These are phyloP conservation scores for Hypomyces rosellus DNA, from an alignment of 2,329 filamentous ascomycete genomes.

Conservation along the genomic window DNA sequence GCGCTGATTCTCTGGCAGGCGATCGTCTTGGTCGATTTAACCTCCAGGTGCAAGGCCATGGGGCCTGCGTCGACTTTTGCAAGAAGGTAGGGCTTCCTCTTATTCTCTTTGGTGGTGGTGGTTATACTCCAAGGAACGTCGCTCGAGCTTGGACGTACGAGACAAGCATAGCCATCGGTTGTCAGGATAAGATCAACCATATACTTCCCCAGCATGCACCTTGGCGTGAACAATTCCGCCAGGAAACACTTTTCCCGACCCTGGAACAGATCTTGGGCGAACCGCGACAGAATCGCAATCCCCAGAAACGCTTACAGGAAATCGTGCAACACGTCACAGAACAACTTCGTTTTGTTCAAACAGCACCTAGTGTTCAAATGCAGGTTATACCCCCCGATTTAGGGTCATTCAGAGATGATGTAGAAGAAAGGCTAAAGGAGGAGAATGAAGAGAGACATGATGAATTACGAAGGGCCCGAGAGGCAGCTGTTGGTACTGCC, in stretches of 20 bases:
- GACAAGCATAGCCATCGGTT: constrained; percentile 80
- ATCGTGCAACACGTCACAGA: constrained; percentile 75
- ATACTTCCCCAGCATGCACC: constrained; percentile 74
- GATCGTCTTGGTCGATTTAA: constrained; percentile 95
- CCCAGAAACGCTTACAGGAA: constrained; percentile 65
- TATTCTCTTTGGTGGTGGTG: constrained; percentile 87
- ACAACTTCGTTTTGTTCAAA: constrained; percentile 78
- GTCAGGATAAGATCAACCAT: constrained; percentile 61
- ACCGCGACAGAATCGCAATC: constrained; percentile 69
- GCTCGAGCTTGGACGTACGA: constrained; percentile 96
- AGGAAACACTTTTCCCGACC: constrained; percentile 81
- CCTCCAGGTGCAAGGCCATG: constrained; percentile 90
- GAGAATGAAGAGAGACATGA: constrained; percentile 55
- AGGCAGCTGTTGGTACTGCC: constrained; percentile 50
- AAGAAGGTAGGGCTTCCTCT: constrained; percentile 76
- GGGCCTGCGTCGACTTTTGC: constrained; percentile 82
- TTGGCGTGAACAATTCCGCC: constrained; percentile 82
- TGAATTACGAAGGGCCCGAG: constrained; percentile 42
- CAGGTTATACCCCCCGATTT: constrained; percentile 74
- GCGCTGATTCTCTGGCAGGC: constrained; percentile 88
- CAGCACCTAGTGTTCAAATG: constrained; percentile 83
- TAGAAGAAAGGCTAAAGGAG: constrained; percentile 62
- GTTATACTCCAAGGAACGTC: constrained; percentile 94
- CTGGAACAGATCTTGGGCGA: constrained; percentile 67
- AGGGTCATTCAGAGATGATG: constrained; percentile 58